These are phyloP conservation scores for Cyberlindnera maclurae DNA, from an alignment of 805 yeast species.

Conservation along the genomic window DNA sequence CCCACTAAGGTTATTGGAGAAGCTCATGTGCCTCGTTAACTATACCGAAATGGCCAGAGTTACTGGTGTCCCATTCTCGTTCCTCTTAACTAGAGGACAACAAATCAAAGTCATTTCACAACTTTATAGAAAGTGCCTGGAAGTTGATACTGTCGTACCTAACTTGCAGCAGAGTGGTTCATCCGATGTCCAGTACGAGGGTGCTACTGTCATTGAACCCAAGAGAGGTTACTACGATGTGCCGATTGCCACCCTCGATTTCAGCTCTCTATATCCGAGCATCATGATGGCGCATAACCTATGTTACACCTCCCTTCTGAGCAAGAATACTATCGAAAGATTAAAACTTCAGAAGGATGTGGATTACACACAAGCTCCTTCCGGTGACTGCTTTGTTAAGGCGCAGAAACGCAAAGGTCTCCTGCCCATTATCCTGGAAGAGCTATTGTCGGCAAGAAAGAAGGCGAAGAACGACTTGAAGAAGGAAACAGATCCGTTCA, in stretches of 20 bases:
- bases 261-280: conserved; percentile 94
- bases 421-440: conserved; percentile 85
- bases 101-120: conserved; percentile 97
- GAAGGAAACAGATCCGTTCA: conserved; percentile 91
- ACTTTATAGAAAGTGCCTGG: conserved; percentile 84
- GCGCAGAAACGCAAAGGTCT: conserved; percentile 67
- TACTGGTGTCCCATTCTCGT: conserved; percentile 96
- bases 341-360: conserved; percentile 55
- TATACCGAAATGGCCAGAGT: conserved; percentile 99
- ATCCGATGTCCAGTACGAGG: conserved; percentile 89
- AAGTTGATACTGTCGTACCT: conserved; percentile 83
- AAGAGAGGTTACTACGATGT: conserved; percentile 91
- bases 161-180: conserved; percentile 74
- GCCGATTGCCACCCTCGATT: conserved; percentile 96
- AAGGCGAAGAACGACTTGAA: conserved; percentile 86
- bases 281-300: conserved; percentile 99
- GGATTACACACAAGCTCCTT: conserved; percentile 85
- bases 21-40: conserved; percentile 92
- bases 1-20: conserved; percentile 82
- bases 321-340: conserved; percentile 58
- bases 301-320: conserved; percentile 86
- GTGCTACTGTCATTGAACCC: conserved; percentile 99
- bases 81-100: conserved; percentile 85
- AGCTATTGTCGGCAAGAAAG: conserved; percentile 85
- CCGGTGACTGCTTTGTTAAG: conserved; percentile 85